Base-by-base conservation (phyloP, 1,139 yeast genomes). In the Torulaspora pretoriensis region DNA sequence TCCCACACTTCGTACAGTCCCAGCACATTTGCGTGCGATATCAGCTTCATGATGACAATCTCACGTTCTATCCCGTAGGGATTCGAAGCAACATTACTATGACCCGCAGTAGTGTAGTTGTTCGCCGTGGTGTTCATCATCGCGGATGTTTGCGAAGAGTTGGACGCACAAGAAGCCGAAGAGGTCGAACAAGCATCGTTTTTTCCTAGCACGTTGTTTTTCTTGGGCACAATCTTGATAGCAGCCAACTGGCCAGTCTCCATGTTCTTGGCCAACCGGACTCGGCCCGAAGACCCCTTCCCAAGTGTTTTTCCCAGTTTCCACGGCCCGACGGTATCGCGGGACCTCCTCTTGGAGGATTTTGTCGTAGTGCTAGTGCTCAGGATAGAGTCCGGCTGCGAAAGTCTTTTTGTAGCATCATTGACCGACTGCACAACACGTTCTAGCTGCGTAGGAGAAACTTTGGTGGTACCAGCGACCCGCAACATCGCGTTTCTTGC, bases 1-100 rank as follows among this genome's bases (percentile, higher is more conserved):
- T 84, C 94, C 92, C 92, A 84, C 35, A 84, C 94, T 59, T 84
- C 94, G 56, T 83, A 83, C 42, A 84, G 68, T 41, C 86, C 76
- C 68, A 84, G 76, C 14, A 84, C 86, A 60, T 84, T 83, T 25
- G 88, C 83, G 63, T 84, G 92, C 35, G 85, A 78, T 42, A 84
- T 72, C 37, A 84, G 69, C 65, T 84, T 84, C 94, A 84, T 84
- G 49, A 84, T 84, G 55, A 84, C 84, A 51, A 84, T 84, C 59
- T 84, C 94, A 53, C 94, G 73, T 64, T 84, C 94, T 40, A 84
- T 84, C 35, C 94, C 94, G 64, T 84, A 84, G 2, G 92, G 74
- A 40, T 57, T 59, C 8, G 48, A n/a, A 25, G 50, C 64, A 50
- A 71, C 75, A 34, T 72, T 68, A 13, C 72, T 68, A 47, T 68